Evolutionary conservation across 1,139 yeast genomes (phyloP).

Genomic region (Casaregolazyma suthepensis): DNA sequence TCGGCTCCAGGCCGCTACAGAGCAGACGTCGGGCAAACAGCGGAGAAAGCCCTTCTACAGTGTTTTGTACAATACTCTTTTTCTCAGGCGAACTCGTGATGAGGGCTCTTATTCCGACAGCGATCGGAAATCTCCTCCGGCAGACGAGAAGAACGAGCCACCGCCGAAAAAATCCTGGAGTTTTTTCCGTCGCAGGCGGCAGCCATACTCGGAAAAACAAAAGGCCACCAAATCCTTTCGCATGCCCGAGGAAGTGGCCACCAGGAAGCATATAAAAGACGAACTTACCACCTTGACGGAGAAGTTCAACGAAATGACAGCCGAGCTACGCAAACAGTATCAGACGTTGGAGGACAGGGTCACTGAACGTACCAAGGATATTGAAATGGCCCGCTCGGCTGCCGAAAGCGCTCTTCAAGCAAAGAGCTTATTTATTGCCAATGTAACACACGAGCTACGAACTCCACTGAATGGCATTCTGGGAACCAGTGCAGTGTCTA

Average conservation of each 20-base stretch:
- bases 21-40: conserved; percentile 34
- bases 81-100: not conserved
- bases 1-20: conserved; percentile 79
- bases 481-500: conserved; percentile 90
- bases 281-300: conserved; percentile 86
- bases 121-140: not conserved
- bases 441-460: conserved; percentile 89
- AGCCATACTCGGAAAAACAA: not conserved
- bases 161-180: not conserved
- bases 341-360: conserved; percentile 83
- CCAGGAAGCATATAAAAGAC: conserved; percentile 47
- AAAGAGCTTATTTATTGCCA: conserved; percentile 87
- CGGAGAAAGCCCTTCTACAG: not conserved
- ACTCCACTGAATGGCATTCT: conserved; percentile 93
- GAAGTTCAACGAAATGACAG: conserved; percentile 90
- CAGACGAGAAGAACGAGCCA: not conserved
- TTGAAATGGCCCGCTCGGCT: conserved; percentile 45
- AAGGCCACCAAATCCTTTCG: conserved; percentile 14
- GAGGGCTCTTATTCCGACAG: not conserved
- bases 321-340: conserved; percentile 80
- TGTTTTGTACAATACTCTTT: not conserved
- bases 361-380: conserved; percentile 72
- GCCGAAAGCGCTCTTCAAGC: conserved; percentile 79
- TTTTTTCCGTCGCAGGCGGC: not conserved
- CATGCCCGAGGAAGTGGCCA: conserved; percentile 30